Evolutionary conservation across 1,284 basidiomycete species (phyloP).

Genomic region (Hymenochaete sp.): DNA sequence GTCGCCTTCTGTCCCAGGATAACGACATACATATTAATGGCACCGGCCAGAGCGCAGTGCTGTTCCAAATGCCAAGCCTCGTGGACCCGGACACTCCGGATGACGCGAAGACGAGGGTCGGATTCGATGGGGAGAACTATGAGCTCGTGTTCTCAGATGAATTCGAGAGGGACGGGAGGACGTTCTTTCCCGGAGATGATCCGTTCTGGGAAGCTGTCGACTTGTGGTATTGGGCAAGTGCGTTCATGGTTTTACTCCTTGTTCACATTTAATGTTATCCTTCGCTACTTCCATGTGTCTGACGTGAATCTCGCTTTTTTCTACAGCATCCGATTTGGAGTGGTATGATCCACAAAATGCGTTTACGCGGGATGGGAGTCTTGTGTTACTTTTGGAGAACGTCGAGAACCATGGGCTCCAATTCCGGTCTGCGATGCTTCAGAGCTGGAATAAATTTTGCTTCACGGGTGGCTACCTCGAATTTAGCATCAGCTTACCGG

Average conservation of each 20-base stretch:
- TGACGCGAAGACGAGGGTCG: conserved; percentile 45
- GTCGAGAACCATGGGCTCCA: conserved; percentile 52
- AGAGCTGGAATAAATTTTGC: conserved; percentile 83
- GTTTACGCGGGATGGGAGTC: conserved; percentile 60
- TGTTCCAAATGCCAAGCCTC: conserved; percentile 48
- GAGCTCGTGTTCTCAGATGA: conserved; percentile 75
- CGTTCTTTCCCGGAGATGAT: conserved; percentile 63
- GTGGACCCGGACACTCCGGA: conserved; percentile 65
- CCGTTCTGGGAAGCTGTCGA: conserved; percentile 69
- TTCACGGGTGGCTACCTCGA: conserved; percentile 72
- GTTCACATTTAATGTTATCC: too few relatives aligned
- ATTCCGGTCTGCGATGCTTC: conserved; percentile 62
- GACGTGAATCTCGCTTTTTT: too few relatives aligned
- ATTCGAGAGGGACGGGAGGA: conserved; percentile 65
- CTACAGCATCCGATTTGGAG: conserved; percentile 38
- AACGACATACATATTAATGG: conserved; percentile 60
- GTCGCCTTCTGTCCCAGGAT: conserved; percentile 44
- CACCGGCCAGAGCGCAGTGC: conserved; percentile 45
- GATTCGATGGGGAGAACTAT: conserved; percentile 52
- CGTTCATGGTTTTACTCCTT: too few relatives aligned
- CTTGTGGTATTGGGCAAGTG: conserved; percentile 61
- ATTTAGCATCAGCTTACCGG: conserved; percentile 35
- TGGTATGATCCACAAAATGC: conserved; percentile 77
- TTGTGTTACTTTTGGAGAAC: conserved; percentile 68
- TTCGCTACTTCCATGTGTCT: too few relatives aligned